Evolutionary conservation across 805 yeast genomes (phyloP).

Genomic region (Yamadazyma kitorensis): DNA sequence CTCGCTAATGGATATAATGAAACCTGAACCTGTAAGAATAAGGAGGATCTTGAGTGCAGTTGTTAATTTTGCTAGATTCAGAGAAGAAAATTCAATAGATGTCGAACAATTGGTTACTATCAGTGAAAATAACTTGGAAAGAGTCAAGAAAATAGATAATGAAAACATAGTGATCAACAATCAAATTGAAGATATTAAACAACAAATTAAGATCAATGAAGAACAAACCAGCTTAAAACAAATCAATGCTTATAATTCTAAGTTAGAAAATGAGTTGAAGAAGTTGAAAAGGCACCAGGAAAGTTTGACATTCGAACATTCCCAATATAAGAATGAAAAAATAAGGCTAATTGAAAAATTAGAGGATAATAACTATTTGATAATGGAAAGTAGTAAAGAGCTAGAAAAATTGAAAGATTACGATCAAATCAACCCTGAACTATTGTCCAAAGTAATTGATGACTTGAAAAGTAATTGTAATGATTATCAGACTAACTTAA

Average conservation of each 20-base stretch:
- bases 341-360: slow-evolving; percentile 52
- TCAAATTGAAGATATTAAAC: slow-evolving; percentile 23
- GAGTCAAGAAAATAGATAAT: slow-evolving; percentile 28
- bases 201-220: slow-evolving; percentile 14
- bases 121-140: slow-evolving; percentile 49
- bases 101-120: slow-evolving; percentile 59
- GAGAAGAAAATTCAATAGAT: slow-evolving; percentile 72
- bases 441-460: slow-evolving; percentile 49
- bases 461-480: slow-evolving; percentile 49
- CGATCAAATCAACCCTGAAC: slow-evolving; percentile 57
- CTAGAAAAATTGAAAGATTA: slow-evolving; percentile 59
- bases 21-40: slow-evolving; percentile 71
- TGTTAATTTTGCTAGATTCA: slow-evolving; percentile 79
- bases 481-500: slow-evolving; percentile 25
- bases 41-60: slow-evolving; percentile 74
- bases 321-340: slow-evolving; percentile 62
- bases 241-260: slow-evolving; percentile 44
- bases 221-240: slow-evolving; percentile 39
- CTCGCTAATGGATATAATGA: slow-evolving; percentile 65
- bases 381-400: slow-evolving; percentile 55
- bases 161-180: slow-evolving; percentile 19
- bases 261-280: slow-evolving; percentile 61
- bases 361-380: slow-evolving; percentile 57
- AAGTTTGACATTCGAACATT: slow-evolving; percentile 56
- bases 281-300: slow-evolving; percentile 63